Conservation (phyloP, 768 basidiomycete genomes). For the Paxillus ammoniavirescens region DNA sequence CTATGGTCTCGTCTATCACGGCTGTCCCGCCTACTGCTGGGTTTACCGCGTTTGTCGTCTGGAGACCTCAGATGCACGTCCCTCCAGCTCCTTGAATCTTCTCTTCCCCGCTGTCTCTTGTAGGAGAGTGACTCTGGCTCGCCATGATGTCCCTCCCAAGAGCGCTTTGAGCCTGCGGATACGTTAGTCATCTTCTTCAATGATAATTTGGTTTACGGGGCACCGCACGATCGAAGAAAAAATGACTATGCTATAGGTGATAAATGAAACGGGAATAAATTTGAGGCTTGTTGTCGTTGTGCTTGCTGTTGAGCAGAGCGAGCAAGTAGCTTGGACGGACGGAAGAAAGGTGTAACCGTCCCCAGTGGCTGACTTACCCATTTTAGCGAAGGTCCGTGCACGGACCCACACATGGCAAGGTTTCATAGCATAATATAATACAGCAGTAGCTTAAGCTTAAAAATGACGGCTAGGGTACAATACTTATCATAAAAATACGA, state of each 20-base stretch:
- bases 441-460: not conserved
- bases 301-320: constrained; percentile 3
- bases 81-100: constrained; percentile 64
- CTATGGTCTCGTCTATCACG: constrained; percentile 35
- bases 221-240: constrained; percentile 72
- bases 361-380: constrained; percentile 1
- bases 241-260: constrained; percentile 13
- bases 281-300: constrained; percentile 1
- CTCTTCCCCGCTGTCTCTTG: constrained; percentile 55
- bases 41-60: constrained; percentile 22
- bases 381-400: constrained; percentile 18
- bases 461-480: not conserved
- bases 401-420: not conserved
- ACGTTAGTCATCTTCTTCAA: constrained; percentile 68
- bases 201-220: constrained; percentile 62
- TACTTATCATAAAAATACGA: not conserved
- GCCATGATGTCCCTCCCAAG: constrained; percentile 59
- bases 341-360: not conserved
- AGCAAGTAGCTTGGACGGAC: not conserved
- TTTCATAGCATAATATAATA: too few species aligned
- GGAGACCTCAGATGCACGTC: constrained; percentile 58
- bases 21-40: constrained; percentile 35
- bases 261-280: not conserved
- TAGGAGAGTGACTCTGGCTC: constrained; percentile 33
- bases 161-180: constrained; percentile 81